Conservation (phyloP, 495 filamentous ascomycete species). For the Talaromyces ruber region DNA sequence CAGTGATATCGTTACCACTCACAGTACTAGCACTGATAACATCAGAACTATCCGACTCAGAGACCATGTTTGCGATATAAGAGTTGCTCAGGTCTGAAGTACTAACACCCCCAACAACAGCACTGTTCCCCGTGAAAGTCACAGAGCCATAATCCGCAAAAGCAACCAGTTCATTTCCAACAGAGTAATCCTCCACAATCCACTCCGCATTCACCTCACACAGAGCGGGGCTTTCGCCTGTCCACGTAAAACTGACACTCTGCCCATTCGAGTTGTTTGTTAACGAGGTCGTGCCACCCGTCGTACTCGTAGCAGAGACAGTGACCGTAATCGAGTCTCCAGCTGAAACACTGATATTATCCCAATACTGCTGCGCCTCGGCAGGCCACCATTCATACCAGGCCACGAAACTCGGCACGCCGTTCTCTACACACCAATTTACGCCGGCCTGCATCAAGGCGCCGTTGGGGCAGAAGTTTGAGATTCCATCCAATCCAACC, state of each 20-base stretch:
- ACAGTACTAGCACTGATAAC: neutral
- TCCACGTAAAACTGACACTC: slow-evolving; percentile 42
- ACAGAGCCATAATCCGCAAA: slow-evolving; percentile 47
- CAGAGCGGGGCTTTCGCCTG: slow-evolving; percentile 20
- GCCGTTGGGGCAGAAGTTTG: slow-evolving; percentile 28
- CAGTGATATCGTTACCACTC: neutral
- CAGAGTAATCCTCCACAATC: slow-evolving; percentile 57
- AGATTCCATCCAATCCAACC: slow-evolving; percentile 60
- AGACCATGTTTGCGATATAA: neutral
- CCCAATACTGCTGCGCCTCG: slow-evolving; percentile 43
- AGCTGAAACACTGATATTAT: slow-evolving; percentile 35
- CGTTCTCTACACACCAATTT: slow-evolving; percentile 42
- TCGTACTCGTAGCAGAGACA: slow-evolving; percentile 36
- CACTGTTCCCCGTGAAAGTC: slow-evolving; percentile 26
- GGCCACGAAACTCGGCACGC: slow-evolving; percentile 34
- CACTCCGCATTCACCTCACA: slow-evolving; percentile 49
- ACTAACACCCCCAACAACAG: neutral
- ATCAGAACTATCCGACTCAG: neutral
- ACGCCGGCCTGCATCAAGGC: slow-evolving; percentile 56
- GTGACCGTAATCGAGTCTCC: slow-evolving; percentile 49
- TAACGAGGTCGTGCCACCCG: slow-evolving; percentile 42
- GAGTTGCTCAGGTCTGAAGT: neutral
- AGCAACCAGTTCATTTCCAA: slow-evolving; percentile 34
- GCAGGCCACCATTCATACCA: slow-evolving; percentile 63
- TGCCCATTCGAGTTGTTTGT: slow-evolving; percentile 47